Evolutionary conservation across 1,284 basidiomycete genomes (phyloP), one percentile per base, ranked within the genome.

Genomic region (Ustilago tritici): DNA sequence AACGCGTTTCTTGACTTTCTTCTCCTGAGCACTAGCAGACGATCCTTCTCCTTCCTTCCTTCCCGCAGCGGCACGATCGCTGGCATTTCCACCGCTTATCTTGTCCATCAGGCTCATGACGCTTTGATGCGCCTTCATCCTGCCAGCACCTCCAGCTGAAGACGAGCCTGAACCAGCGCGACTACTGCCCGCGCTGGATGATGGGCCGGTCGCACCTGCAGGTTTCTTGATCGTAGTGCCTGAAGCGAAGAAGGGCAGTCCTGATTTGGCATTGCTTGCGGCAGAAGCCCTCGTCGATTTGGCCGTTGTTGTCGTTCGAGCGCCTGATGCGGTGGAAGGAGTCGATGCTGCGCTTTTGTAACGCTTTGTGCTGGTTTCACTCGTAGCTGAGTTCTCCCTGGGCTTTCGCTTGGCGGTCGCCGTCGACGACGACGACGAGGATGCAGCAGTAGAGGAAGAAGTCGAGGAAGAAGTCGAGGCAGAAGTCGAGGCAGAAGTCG

Each of bases 1-100:
- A 23, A 82, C 81, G 3, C 69, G 53, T 57, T 81, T 80, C 59
- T 70, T 78, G 28, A 53, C 64, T 53, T 77, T 80, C n/a, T 61
- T 62, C 6, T 10, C 14, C 23, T 64, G 49, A 8, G 56, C 47
- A 28, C 35, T 49, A 11, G 40, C 40, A 2, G 59, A 23, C 11
- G 46, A 23, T 53, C 41, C 56, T 11, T 54, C 41, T 28, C n/a
- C 38, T 17, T 23, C 49, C 14, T 43, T 34, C 14, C 36, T 32
- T 4, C n/a, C 19, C 4, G 59, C 64, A n/a, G 50, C 56, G 6
- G 49, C 55, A 32, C 66, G 65, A 19, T 73, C 68, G 64, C 7
- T 43, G 23, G 34, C 47, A n/a, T 19, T 53, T 28, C 56, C 58
- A 34, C 60, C 61, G 54, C 65, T 64, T 10, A 76, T 57, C 23